Base-by-base conservation (phyloP, 2,329 filamentous ascomycete species). In the Fusarium tjaetaba region DNA sequence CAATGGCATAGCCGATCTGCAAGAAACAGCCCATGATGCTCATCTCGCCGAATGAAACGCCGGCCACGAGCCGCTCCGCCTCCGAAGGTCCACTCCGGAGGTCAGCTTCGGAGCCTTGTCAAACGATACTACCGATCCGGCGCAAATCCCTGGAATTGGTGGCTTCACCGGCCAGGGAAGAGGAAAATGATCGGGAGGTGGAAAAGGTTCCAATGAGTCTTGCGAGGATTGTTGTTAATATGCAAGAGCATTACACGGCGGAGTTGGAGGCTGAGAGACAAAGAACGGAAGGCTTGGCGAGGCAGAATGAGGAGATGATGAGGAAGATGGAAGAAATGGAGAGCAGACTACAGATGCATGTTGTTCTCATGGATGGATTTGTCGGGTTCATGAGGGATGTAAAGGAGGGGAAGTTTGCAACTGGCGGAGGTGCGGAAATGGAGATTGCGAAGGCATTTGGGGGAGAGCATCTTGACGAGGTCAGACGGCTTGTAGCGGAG, bases 181-280 rank as follows among this genome's bases (percentile, higher is more conserved):
- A 39, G 1, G 34, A 15, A 2, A 45, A 38, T 1, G 51, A 66
- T 0, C 36, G 63, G 1, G 20, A 34, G 15, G 52, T 63, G 2
- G 51, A 72, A 5, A 46, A 62, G 13, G 61, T 72, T 2, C 68
- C 75, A 4, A 18, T 64, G 11, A 52, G 56, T 15, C 32, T 78
- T 4, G 70, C 73, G 4, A 49, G 49, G 11, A 45, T 57, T 7
- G 55, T 78, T 1, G 62, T 76, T 6, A 77, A 76, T 5, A 74
- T 79, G 67, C 75, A 77, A 11, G 68, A 74, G n/a, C 46, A 74
- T 13, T 79, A 79, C 15, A 55, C 45, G 4, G 42, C 65, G 5
- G 72, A 77, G 15, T 62, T 79, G 2, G 55, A 70, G 22, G 65
- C 52, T 2, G 56, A 79, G 28, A 66, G 51, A 56, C 56, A 58